Base-by-base conservation (phyloP, 225 moss, liverwort and hornwort species). In the Sphagnum tenellum region DNA sequence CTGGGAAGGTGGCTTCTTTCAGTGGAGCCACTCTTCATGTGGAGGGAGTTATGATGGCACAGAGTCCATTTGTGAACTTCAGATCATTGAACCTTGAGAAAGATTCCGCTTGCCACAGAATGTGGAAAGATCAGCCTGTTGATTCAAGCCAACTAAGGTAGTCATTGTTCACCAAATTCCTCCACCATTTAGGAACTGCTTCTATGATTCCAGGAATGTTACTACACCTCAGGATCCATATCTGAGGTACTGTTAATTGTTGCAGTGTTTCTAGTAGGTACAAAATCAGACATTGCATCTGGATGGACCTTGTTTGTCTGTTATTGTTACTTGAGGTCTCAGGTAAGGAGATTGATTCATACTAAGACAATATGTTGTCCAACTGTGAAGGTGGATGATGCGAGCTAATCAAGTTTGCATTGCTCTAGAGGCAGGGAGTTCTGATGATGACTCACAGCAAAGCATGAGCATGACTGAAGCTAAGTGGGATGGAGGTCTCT, bases 121-220 rank as follows among this genome's bases (percentile, higher is more conserved):
- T 89, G 63, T 90, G 96, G 96, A 96, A 89, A 83, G 90, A 87
- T 29, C 89, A 92, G 63, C 86, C 92, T 71, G 85, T 81, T 48
- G 92, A 96, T 65, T 82, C 96, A 57, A 96, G 86, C 63, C 89
- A 96, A 69, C 86, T 85, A 64, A 86, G 80, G 84, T 84, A 80
- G 7, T 6, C 44, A 66, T 12, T 55, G 5, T 47, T 73, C 66
- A 29, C 8, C 29, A 29, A 29, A 29, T 44, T 8, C 46, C 62
- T 62, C 47, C 7, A 3, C 59, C 7, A 10, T 7, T 59, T 59
- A n/a, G 59, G 5, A 10, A 14, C 13, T 59, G n/a, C 5, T 59
- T 59, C n/a, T 14, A 59, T 3, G 58, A 29, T 1, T 29, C 29
- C 29, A 29, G 29, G 29, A 29, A 29, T 29, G 29, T 29, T 29